Base-by-base conservation (phyloP, 1,139 yeast genomes). In the Petasospora fabianii region DNA sequence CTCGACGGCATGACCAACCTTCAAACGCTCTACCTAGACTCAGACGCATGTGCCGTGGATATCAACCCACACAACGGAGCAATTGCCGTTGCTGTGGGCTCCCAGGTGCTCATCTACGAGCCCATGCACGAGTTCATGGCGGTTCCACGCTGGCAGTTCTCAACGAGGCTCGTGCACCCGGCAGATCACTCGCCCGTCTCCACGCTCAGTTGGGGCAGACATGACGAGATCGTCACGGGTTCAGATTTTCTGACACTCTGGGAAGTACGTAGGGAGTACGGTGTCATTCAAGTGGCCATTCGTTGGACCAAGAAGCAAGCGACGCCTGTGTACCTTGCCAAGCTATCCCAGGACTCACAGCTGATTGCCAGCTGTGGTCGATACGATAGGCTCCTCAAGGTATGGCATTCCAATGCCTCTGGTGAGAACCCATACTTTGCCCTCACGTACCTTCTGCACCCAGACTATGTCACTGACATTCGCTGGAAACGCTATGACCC, bases 361-460 rank as follows among this genome's bases (percentile, higher is more conserved):
- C 66, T 80, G 35, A 76, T 90, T 19, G 82, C 90, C 4, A 73
- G 83, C 36, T 70, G 76, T 34, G 80, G 81, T 0, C 64, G 64
- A 33, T 75, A 72, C 54, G 96, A 86, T 56, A 67, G 72, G 35
- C 64, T 82, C 12, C 78, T 85, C 24, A 86, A 85, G 55, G 70
- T 88, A 5, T 90, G 96, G 96, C 71, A 80, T 36, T 66, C 97
- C 33, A 67, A 80, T 4, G 75, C 83, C 11, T 84, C 80, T 53
- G 92, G 85, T 11, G 82, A 77, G 18, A 73, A 75, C 41, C 74
- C 84, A 4, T 69, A 79, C 19, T 88, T 87, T 58, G 95, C 84
- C 53, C 66, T 87, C 48, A 65, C 78, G 0, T 82, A 84, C 53
- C 61, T 87, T 18, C 72, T 77, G 12, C 95, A 85, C 54, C 79